Base-by-base conservation (phyloP, 192 early-diverging fungal genomes). In the Diversispora epigaea region DNA sequence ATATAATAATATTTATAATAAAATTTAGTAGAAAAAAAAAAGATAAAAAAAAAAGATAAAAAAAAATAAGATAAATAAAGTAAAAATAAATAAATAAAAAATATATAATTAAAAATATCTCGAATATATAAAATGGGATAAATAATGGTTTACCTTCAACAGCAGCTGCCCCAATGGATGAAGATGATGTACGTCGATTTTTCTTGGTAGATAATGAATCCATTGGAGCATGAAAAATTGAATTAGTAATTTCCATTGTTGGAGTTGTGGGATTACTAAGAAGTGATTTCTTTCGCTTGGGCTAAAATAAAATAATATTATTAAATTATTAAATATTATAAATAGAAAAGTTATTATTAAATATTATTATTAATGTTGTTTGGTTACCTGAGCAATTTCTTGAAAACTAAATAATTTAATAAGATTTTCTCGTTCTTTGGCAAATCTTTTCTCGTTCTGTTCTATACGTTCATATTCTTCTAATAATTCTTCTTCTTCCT, bases 401-500 rank as follows among this genome's bases (percentile, higher is more conserved):
- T 86, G 77, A 0, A 83, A 77, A 50, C 80, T 81, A 63, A 88
- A 84, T 25, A 91, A 80, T 46, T 89, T 88, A 39, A 93, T 81
- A 73, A 97, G 73, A 63, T 84, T 82, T 71, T 96, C 94, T 39
- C 96, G 91, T 76, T 97, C 94, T 40, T 86, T 86, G 3, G 88
- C 82, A 61, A 94, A 84, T 63, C 89, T 84, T 43, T 86, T 86
- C 79, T 95, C 93, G 68, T 93, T 93, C 43, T 87, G 86, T 73
- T 97, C 94, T 15, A 95, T 89, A 50, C 91, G 87, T 14, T 91
- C 86, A 10, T 91, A 88, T 78, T 96, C 93, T 63, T 89, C 57
- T n/a, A 89, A 87, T 10, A 97, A 80, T 10, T 87, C 80, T 77
- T 94, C 94, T 71, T 97, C 96, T 75, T 97, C 94, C 77, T 82